phyloP scores from a whole-genome alignment of 768 basidiomycete genomes.

The Boletales sp. region DNA sequence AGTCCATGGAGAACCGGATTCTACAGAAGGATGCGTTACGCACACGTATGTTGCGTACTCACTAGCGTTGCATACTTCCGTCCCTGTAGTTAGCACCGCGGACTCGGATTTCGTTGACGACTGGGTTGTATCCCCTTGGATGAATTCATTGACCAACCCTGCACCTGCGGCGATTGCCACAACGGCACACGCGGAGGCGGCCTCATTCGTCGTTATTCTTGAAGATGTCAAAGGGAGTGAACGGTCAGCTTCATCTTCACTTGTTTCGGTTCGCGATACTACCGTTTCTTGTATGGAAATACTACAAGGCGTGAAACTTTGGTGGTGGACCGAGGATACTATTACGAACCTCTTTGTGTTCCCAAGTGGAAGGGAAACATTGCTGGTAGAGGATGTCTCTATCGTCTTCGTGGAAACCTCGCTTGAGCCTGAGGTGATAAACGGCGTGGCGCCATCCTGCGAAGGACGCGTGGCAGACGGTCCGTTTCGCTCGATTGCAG shows the following conservation, averaged over 20 bases:
- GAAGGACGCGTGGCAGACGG: background rate
- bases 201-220: background rate
- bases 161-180: background rate
- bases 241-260: background rate
- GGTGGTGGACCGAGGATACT: background rate
- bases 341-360: constrained; percentile 4
- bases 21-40: background rate
- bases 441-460: background rate
- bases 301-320: background rate
- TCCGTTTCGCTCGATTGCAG: background rate
- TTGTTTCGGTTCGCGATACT: background rate
- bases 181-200: background rate
- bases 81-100: background rate
- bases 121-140: background rate
- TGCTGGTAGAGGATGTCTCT: background rate
- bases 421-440: background rate
- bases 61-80: background rate
- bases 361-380: background rate
- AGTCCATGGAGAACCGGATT: no score
- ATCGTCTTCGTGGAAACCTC: background rate
- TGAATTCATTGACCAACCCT: background rate
- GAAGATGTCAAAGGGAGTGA: background rate
- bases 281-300: background rate
- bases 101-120: background rate
- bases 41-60: constrained; percentile 1